Evolutionary conservation across 495 filamentous ascomycete species (phyloP).

Genomic region (Aspergillus asperescens): DNA sequence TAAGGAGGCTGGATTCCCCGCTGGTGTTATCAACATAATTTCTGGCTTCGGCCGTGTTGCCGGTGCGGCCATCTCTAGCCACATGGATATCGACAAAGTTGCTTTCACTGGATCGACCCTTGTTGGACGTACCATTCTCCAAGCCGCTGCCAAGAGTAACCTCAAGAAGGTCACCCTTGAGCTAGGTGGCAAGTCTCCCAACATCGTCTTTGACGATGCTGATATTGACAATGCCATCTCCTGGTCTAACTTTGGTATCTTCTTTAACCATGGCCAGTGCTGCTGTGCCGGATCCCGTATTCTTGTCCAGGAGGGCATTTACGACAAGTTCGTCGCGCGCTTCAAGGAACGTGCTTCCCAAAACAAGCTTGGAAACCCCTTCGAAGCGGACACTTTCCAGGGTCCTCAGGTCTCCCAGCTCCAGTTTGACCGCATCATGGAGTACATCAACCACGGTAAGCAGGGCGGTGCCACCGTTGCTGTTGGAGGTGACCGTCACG

Average conservation of each 20-base stretch:
- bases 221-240: slow-evolving; percentile 94
- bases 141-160: slow-evolving; percentile 91
- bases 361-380: slow-evolving; percentile 93
- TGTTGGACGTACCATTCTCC: slow-evolving; percentile 89
- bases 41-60: slow-evolving; percentile 87
- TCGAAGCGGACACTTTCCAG: slow-evolving; percentile 85
- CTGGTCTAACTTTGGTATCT: slow-evolving; percentile 99
- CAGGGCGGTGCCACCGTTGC: slow-evolving; percentile 80
- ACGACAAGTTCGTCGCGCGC: slow-evolving; percentile 84
- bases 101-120: slow-evolving; percentile 95
- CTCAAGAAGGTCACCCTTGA: slow-evolving; percentile 99
- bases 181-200: slow-evolving; percentile 95
- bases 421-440: slow-evolving; percentile 97
- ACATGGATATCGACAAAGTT: slow-evolving; percentile 98
- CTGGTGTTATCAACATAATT: slow-evolving; percentile 93
- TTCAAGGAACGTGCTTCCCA: slow-evolving; percentile 81
- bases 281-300: slow-evolving; percentile 95
- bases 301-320: slow-evolving; percentile 93
- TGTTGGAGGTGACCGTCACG: slow-evolving; percentile 81
- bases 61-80: slow-evolving; percentile 83
- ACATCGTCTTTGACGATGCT: slow-evolving; percentile 95
- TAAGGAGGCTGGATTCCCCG: slow-evolving; percentile 94
- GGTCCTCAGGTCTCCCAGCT: slow-evolving; percentile 92
- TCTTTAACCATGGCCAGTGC: slow-evolving; percentile 98
- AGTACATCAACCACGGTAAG: slow-evolving; percentile 90